Base-by-base conservation (phyloP, 2,329 filamentous ascomycete species). In the Allantophomopsis cytisporea region DNA sequence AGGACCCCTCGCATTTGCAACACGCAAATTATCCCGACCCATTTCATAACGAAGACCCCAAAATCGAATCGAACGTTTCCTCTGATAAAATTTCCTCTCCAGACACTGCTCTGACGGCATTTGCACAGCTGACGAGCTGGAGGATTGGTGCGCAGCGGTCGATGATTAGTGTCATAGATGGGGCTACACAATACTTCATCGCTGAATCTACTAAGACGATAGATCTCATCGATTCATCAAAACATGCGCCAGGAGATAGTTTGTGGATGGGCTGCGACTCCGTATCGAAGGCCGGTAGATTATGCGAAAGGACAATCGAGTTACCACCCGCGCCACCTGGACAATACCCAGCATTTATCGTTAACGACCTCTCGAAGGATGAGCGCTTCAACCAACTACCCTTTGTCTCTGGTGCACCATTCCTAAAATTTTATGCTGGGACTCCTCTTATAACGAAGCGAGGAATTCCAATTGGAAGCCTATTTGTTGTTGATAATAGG, bases 401-500 rank as follows among this genome's bases (percentile, higher is more conserved):
- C 4, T 55, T 54, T 37, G 53, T 57, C 4, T 47, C 42, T 1
- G 47, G 44, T 1, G 7, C 45, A 10, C 54, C 55, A 1, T 48
- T 44, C 30, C 35, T 56, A 7, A 47, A 32, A 33, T 54, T 55
- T 18, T 57, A 56, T 41, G 52, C 53, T 11, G 55, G 53, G 2
- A 53, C 54, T 1, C 55, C 55, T 8, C 30, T 57, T n/a, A 53
- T 54, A 3, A 55, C 55, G 5, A 52, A 53, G 21, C 47, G 47
- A 21, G 55, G 55, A 8, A 54, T 56, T 15, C 47, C 50, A 2
- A 74, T 83, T 41, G 79, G 79, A 15, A 70, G 68, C 18, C 71
- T 77, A 38, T 72, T 72, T 41, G 65, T 81, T 4, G 59, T 78
- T 3, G 76, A 80, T 46, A 67, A 70, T 21, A 60, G 60, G 12